Base-by-base conservation (phyloP, 2,329 filamentous ascomycete genomes). In the Claviceps fusiformis region DNA sequence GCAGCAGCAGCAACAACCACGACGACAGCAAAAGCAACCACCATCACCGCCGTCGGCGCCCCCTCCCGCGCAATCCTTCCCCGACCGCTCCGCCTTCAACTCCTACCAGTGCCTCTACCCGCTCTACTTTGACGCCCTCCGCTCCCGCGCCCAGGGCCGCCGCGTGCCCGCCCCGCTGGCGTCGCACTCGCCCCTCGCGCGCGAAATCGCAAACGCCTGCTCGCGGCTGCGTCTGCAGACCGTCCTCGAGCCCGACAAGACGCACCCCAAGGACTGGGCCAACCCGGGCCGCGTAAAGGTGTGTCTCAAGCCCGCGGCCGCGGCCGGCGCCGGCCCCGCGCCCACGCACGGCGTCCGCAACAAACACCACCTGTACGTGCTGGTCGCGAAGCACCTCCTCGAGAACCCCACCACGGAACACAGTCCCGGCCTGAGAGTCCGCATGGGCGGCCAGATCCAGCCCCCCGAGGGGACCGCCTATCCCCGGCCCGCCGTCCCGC, bases 231-330 rank as follows among this genome's bases (percentile, higher is more conserved):
- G 85, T 35, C 74, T 89, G 41, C 78, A 81, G 58, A 84, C 86
- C 47, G 83, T 93, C 8, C 86, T 96, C 68, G 93, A 98, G 73
- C 89, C 91, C 1, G 86, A 87, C 66, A 95, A 95, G 75, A 80
- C 83, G 58, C 93, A 98, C 71, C 93, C 93, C 7, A 92, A 93
- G 73, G 93, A 98, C 75, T 98, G 93, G 93, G 85, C 86, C 55
- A 98, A 98, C 73, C 93, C 93, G 13, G 93, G 93, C 3, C 80
- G 93, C 57, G 88, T 97, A 59, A 83, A 88, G 62, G 82, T 97
- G 52, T 73, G 85, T 65, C 74, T 96, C n/a, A 86, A 82, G 27
- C 15, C 45, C 19, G 19, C 3, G 3, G 7, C 39, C 45, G 45
- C 10, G 19, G 45, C 13, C 17, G 29, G 27, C 13, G 29, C 3